Base-by-base conservation (phyloP, 2,329 filamentous ascomycete species). In the Stagonosporopsis rhizophila region DNA sequence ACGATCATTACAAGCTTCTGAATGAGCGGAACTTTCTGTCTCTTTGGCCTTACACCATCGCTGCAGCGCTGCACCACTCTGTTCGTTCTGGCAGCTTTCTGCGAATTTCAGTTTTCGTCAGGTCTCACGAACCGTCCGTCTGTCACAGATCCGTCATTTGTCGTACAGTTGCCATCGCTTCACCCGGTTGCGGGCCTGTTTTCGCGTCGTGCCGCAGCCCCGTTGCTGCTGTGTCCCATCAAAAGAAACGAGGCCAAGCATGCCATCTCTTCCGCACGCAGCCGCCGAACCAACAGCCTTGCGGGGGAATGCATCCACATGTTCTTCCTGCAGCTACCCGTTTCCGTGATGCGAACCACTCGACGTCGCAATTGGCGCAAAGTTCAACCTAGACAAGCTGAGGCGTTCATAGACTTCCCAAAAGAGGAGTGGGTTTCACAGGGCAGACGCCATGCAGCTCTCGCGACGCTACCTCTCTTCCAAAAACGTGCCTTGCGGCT, bases 401-500 rank as follows among this genome's bases (percentile, higher is more conserved):
- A 42, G 35, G 34, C 44, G 22, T 37, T 48, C 23, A 41, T 44
- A 42, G 25, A 37, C 39, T 56, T 49, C 39, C 30, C 27, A 23
- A 40, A 54, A 41, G 41, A 53, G 47, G 35, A 47, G 35, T 49
- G 22, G 25, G 47, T 56, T 52, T 52, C 30, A 58, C 47, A 57
- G 41, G 50, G 42, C 57, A 48, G 44, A 46, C 46, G 44, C 57
- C 40, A 52, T 44, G 44, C 51, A 56, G 45, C 40, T 42, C 42
- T 55, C 46, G 38, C 22, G 52, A 27, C 45, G 34, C 52, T 41
- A 50, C 35, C 41, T 37, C 42, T 39, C 37, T 59, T 56, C 54
- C 42, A 23, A 49, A 62, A 61, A 60, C 52, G 58, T 60, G 57
- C 52, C 52, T 59, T 65, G 52, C 57, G 57, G 59, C 52, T 51